A percentile compares a stretch with the other conserved stretches of the same genome.
phyloP scores from a whole-genome alignment of 768 basidiomycete species.

The Tulasnella sp. region DNA sequence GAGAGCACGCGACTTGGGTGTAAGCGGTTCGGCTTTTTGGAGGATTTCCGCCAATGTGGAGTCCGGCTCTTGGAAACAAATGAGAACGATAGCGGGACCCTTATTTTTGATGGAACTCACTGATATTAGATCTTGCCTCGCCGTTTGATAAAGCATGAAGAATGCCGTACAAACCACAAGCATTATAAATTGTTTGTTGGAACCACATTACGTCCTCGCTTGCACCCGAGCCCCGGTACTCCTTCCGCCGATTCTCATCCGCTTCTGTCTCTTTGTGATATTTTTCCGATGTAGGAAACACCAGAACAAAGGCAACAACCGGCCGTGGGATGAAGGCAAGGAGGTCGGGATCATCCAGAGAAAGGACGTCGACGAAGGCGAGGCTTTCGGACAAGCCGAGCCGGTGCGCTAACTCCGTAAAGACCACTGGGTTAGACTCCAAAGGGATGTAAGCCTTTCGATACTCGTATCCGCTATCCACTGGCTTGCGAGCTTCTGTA shows the following conservation, averaged over 20 bases:
- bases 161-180: slow-evolving; percentile 33
- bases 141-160: slow-evolving; percentile 32
- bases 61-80: neutral
- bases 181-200: slow-evolving; percentile 29
- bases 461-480: neutral
- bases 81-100: neutral
- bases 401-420: slow-evolving; percentile 27
- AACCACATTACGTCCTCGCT: slow-evolving; percentile 29
- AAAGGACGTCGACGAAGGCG: slow-evolving; percentile 29
- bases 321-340: slow-evolving; percentile 32
- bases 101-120: neutral
- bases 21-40: slow-evolving; percentile 3
- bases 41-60: slow-evolving; percentile 27
- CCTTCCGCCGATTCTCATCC: slow-evolving; percentile 15
- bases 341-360: slow-evolving; percentile 31
- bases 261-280: slow-evolving; percentile 11
- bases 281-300: slow-evolving; percentile 25
- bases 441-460: slow-evolving; percentile 29
- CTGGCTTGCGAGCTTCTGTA: neutral
- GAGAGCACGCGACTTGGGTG: slow-evolving; percentile 25
- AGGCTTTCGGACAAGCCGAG: slow-evolving; percentile 4
- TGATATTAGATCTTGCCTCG: slow-evolving; percentile 1
- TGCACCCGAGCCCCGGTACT: slow-evolving; percentile 22
- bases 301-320: slow-evolving; percentile 21
- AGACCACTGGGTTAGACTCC: slow-evolving; percentile 32